Percentiles rank a stretch among this genome's conserved stretches.
These are phyloP conservation scores for Vicia faba DNA, from an alignment of 306 rosid genomes.

Conservation along the genomic window DNA sequence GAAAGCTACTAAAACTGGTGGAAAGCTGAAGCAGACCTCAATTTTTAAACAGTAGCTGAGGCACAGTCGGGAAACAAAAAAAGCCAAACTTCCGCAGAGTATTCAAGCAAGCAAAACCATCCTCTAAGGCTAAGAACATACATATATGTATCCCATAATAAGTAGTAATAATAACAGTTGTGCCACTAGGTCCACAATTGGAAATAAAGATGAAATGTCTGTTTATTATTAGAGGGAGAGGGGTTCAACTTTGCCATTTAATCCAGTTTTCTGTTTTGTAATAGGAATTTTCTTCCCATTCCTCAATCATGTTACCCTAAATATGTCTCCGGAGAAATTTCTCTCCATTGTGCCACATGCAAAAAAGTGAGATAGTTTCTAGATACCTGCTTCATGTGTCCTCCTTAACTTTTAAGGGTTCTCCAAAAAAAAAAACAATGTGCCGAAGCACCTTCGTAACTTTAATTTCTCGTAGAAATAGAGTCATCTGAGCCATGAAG, in stretches of 20 bases:
- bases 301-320: constrained; percentile 38
- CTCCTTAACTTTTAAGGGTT: constrained; percentile 25
- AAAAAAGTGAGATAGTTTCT: constrained; percentile 40
- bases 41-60: constrained; percentile 56
- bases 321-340: constrained; percentile 40
- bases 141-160: constrained; percentile 40
- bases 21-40: constrained; percentile 52
- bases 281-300: constrained; percentile 38
- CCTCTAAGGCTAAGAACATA: constrained; percentile 38
- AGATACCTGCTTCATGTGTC: constrained; percentile 37
- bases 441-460: constrained; percentile 44
- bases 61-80: constrained; percentile 50
- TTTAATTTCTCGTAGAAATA: constrained; percentile 56
- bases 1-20: constrained; percentile 34
- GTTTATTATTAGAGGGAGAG: constrained; percentile 2
- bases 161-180: constrained; percentile 42
- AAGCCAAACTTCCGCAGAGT: constrained; percentile 47
- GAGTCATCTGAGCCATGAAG: constrained; percentile 49
- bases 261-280: constrained; percentile 35
- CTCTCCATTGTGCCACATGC: constrained; percentile 41
- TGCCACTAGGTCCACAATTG: constrained; percentile 43
- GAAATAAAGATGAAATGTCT: constrained; percentile 14
- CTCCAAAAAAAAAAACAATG: constrained; percentile 25
- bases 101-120: constrained; percentile 38
- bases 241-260: constrained; percentile 4